Evolutionary conservation across 2,329 filamentous ascomycete genomes (phyloP).

Genomic region (Pseudocercospora macadamiae): DNA sequence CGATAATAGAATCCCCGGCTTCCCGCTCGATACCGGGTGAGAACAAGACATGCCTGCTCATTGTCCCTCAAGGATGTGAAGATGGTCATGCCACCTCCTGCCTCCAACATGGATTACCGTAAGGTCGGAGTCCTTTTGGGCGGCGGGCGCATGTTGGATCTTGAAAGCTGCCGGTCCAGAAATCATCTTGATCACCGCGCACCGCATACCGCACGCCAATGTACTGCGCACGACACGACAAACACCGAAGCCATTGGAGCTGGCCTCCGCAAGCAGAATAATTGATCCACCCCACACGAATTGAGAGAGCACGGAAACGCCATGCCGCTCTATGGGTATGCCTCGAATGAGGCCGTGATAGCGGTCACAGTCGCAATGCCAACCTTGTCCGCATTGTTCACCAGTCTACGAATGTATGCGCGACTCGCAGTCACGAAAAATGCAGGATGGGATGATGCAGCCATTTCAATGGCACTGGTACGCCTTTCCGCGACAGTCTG

Average conservation of each 20-base stretch:
- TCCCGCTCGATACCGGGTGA: background rate
- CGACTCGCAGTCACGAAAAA: conserved; percentile 14
- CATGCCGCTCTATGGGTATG: conserved; percentile 17
- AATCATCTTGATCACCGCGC: no score
- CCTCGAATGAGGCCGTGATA: conserved; percentile 11
- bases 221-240: background rate
- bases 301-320: background rate
- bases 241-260: background rate
- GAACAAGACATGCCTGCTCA: background rate
- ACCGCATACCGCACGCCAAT: background rate
- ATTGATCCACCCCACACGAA: no score
- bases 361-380: conserved; percentile 12
- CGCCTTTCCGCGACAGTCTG: background rate
- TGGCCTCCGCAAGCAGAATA: background rate
- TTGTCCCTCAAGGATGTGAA: conserved; percentile 2
- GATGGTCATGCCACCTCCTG: background rate
- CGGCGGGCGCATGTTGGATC: background rate
- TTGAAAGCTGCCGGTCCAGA: background rate
- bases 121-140: background rate
- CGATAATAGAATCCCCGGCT: background rate
- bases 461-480: conserved; percentile 14
- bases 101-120: background rate
- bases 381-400: conserved; percentile 21
- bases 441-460: conserved; percentile 16
- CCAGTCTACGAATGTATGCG: conserved; percentile 25